Percentiles rank a stretch among this genome's conserved stretches.
Conservation (phyloP, 768 basidiomycete species). For the Xerocomellus chrysenteron region DNA sequence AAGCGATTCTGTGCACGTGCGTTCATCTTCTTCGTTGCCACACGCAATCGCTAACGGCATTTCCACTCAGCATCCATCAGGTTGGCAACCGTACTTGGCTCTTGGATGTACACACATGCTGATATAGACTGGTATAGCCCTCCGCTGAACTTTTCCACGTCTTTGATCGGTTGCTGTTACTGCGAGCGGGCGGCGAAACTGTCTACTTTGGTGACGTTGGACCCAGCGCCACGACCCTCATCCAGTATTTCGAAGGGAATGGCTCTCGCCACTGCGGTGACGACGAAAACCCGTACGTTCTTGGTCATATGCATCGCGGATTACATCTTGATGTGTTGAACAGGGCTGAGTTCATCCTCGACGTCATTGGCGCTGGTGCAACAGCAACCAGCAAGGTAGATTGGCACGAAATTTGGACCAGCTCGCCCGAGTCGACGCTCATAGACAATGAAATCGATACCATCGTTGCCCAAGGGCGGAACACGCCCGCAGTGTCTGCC, state of each 20-base stretch:
- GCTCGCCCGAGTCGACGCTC: conserved; percentile 44
- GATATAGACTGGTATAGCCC: conserved; percentile 42
- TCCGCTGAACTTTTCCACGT: conserved; percentile 81
- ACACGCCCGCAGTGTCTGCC: conserved; percentile 37
- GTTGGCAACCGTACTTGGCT: not conserved
- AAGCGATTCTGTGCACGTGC: conserved; percentile 88
- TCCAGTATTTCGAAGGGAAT: conserved; percentile 74
- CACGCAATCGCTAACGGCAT: not conserved
- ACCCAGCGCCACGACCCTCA: conserved; percentile 53
- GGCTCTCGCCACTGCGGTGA: conserved; percentile 62
- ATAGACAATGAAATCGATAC: conserved; percentile 41
- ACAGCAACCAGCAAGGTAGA: conserved; percentile 53
- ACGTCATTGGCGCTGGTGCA: conserved; percentile 73
- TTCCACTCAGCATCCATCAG: conserved; percentile 41
- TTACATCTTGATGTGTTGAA: conserved; percentile 31
- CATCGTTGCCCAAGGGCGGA: conserved; percentile 50
- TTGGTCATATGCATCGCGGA: conserved; percentile 46
- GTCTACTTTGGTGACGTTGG: conserved; percentile 75
- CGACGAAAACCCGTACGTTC: conserved; percentile 62
- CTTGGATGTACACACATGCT: not conserved
- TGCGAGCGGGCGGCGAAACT: conserved; percentile 72
- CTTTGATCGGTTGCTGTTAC: conserved; percentile 76
- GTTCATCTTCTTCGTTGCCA: conserved; percentile 21
- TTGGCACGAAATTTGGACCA: conserved; percentile 64
- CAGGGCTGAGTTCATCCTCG: conserved; percentile 65